Conservation (phyloP, 805 yeast species). For the Saccharomycopsis babjevae region DNA sequence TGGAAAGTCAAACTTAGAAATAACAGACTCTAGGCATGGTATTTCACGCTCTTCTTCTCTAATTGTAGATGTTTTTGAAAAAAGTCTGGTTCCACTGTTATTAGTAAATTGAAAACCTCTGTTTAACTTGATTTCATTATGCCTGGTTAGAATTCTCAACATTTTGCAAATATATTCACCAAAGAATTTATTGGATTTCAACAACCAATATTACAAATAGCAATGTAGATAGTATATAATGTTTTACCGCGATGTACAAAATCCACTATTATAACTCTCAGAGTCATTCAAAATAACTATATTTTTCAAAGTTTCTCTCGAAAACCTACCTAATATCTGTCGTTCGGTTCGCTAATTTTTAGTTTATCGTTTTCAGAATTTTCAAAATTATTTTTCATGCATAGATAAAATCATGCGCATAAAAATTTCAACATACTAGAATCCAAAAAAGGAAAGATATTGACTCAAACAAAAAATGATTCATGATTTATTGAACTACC, state of each 20-base stretch:
- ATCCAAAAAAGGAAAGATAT: not conserved
- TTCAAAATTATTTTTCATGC: not conserved
- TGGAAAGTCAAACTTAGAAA: slow-evolving; percentile 20
- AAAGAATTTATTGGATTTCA: too few relatives aligned
- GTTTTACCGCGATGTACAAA: too few relatives aligned
- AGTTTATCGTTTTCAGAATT: not conserved
- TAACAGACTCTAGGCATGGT: not conserved
- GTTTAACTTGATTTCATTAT: not conserved
- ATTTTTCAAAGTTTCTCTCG: too few relatives aligned
- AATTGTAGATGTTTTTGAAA: not conserved
- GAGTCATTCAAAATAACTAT: too few relatives aligned
- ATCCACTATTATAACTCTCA: too few relatives aligned
- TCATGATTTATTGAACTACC: not conserved
- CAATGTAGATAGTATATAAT: too few relatives aligned
- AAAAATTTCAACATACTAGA: not conserved
- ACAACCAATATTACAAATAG: too few relatives aligned
- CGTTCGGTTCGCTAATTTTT: not conserved
- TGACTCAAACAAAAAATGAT: not conserved
- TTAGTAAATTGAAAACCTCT: not conserved
- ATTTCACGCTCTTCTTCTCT: not conserved
- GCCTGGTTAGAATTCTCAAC: not conserved
- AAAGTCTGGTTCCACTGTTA: not conserved
- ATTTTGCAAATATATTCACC: not conserved
- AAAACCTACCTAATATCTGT: not conserved
- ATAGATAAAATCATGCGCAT: not conserved